A percentile compares a stretch with the other conserved stretches of the same genome.
Evolutionary conservation across 2,329 filamentous ascomycete genomes (phyloP).

Genomic region (Trichophyton benhamiae): DNA sequence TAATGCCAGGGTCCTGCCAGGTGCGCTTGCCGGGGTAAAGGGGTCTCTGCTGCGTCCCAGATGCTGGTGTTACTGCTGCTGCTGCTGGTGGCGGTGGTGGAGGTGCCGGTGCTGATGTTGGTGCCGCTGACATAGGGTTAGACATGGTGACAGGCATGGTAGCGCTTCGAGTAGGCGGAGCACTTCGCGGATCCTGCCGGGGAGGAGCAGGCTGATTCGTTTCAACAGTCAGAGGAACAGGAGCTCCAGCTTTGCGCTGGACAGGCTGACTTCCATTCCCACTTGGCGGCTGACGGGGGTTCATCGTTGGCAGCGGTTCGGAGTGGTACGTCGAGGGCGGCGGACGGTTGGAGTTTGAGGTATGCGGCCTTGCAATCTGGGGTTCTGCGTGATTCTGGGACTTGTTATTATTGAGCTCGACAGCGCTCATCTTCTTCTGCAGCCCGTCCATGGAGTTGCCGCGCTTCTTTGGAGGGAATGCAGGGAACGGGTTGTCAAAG

Average conservation of each 20-base stretch:
- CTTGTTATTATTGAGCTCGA: conserved; percentile 24
- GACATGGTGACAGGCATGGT: conserved; percentile 24
- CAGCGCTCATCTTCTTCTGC: conserved; percentile 29
- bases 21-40: conserved; percentile 26
- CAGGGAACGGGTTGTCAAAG: conserved; percentile 42
- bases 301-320: conserved; percentile 7
- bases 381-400: conserved; percentile 17
- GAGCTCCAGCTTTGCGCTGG: not conserved
- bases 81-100: too few species aligned
- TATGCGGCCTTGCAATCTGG: conserved; percentile 25
- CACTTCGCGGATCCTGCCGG: conserved; percentile 16
- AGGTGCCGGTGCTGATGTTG: too few species aligned
- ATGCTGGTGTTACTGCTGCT: too few species aligned
- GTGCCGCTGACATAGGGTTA: not conserved
- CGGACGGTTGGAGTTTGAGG: conserved; percentile 26
- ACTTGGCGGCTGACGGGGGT: not conserved
- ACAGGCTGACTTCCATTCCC: not conserved
- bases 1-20: conserved; percentile 21
- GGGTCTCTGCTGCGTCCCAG: conserved; percentile 10
- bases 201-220: conserved; percentile 2
- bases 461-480: conserved; percentile 24
- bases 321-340: conserved; percentile 19
- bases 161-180: conserved; percentile 21
- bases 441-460: conserved; percentile 26
- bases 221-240: not conserved